Conservation (phyloP, 768 basidiomycete species). For the Collybia sp. region DNA sequence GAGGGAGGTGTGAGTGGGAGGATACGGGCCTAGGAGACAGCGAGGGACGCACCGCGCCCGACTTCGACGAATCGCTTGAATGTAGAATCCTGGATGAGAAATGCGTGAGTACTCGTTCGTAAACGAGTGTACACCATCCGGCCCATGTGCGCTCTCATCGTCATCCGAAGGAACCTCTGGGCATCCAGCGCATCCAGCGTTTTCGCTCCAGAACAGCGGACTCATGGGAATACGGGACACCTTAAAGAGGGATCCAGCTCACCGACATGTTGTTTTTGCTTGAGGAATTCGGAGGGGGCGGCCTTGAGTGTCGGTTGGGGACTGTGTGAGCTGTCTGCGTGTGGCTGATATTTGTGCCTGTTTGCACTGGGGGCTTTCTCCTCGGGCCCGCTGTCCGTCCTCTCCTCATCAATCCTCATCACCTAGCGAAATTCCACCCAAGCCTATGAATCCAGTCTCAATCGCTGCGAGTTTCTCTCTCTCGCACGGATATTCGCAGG, state of each 20-base stretch:
- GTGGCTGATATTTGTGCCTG: slow-evolving; percentile 11
- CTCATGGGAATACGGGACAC: slow-evolving; percentile 10
- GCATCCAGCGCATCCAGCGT: slow-evolving; percentile 19
- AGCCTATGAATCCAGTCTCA: too few species aligned
- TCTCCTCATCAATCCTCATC: too few species aligned
- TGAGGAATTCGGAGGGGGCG: slow-evolving; percentile 22
- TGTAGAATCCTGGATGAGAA: slow-evolving; percentile 59
- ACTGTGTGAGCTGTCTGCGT: slow-evolving; percentile 13
- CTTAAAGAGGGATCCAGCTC: slow-evolving; percentile 13
- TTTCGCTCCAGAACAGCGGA: slow-evolving; percentile 5
- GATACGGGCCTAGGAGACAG: not conserved
- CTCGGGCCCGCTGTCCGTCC: too few species aligned
- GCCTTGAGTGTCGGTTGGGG: slow-evolving; percentile 16
- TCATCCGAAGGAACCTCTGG: slow-evolving; percentile 8
- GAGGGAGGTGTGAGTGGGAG: slow-evolving; percentile 1
- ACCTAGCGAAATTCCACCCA: too few species aligned
- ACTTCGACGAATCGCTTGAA: slow-evolving; percentile 99
- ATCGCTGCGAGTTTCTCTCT: too few species aligned
- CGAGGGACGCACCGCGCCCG: slow-evolving; percentile 70
- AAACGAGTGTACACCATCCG: not conserved
- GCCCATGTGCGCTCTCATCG: not conserved
- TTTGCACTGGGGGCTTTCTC: slow-evolving; percentile 2
- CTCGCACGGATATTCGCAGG: too few species aligned
- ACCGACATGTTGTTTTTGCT: slow-evolving; percentile 28
- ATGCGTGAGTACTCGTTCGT: slow-evolving; percentile 9